Evolutionary conservation across 2,329 filamentous ascomycete genomes (phyloP).

Genomic region (Dactylellina leptospora): DNA sequence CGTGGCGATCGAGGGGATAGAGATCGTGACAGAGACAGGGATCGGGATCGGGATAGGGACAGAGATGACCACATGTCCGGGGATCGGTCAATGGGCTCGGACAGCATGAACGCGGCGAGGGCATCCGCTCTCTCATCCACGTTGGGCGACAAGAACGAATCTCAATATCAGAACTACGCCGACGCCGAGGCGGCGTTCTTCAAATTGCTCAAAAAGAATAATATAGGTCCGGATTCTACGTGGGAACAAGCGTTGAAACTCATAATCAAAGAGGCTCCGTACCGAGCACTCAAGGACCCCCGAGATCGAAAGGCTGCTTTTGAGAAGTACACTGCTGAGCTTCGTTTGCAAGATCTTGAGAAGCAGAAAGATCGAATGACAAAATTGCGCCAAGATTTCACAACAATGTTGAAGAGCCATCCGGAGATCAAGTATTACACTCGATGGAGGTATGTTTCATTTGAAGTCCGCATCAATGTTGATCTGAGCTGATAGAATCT

Average conservation of each 20-base stretch:
- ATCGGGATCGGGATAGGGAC: slow-evolving; percentile 64
- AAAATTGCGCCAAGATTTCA: slow-evolving; percentile 92
- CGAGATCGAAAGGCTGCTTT: slow-evolving; percentile 90
- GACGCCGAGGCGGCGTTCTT: slow-evolving; percentile 93
- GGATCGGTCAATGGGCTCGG: slow-evolving; percentile 61
- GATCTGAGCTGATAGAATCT: not conserved
- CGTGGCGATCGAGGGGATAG: slow-evolving; percentile 62
- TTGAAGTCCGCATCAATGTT: not conserved
- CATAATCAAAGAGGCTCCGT: slow-evolving; percentile 89
- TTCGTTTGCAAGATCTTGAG: slow-evolving; percentile 91
- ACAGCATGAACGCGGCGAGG: slow-evolving; percentile 61
- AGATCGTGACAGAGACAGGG: slow-evolving; percentile 65
- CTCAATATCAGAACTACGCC: slow-evolving; percentile 50
- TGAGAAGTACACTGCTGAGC: slow-evolving; percentile 91
- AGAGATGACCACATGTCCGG: slow-evolving; percentile 63
- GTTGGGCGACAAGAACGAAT: slow-evolving; percentile 48
- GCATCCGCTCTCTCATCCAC: slow-evolving; percentile 59
- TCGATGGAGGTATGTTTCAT: slow-evolving; percentile 74
- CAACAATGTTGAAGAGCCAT: slow-evolving; percentile 93
- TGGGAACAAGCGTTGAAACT: slow-evolving; percentile 90
- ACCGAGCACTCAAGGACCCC: slow-evolving; percentile 89
- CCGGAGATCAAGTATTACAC: slow-evolving; percentile 98
- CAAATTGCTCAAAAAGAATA: slow-evolving; percentile 84
- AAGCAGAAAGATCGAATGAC: slow-evolving; percentile 89
- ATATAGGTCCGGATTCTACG: slow-evolving; percentile 88